Base-by-base conservation (phyloP, 306 rosid genomes). In the Sophora flavescens region DNA sequence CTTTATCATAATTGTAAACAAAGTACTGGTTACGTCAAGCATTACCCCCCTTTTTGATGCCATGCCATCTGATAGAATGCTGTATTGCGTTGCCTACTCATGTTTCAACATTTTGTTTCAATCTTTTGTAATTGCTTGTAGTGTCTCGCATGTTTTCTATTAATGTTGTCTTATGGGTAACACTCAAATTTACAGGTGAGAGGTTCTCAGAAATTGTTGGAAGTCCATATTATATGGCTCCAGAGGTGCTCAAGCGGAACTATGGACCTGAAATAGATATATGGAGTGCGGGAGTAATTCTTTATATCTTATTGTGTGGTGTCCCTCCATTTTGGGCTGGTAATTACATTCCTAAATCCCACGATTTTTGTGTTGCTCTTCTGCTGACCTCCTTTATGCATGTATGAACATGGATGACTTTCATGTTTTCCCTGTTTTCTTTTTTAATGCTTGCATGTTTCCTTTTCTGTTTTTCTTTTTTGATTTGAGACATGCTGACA, bases 261-360 rank as follows among this genome's bases (percentile, higher is more conserved):
- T 90, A 90, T 12, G 96, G 96, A 70, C 96, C 91, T 8, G 96
- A 90, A 86, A 90, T 90, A 63, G 96, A 90, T 72, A 90, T 90
- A 83, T 90, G 96, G 96, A 90, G 96, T 75, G 93, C 96, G 33
- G 96, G 96, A 78, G 96, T 90, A 71, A 88, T 90, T 54, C 92
- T 90, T n/a, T 90, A 88, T 77, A 90, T 90, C 59, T 87, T 90
- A 78, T 66, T 90, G 79, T 89, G 97, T 68, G 95, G 95, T 28
- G 91, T 91, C 84, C 97, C 93, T 22, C 96, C 96, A 3, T 90
- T 90, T 81, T 90, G 96, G 96, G 93, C 96, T 6, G 96, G 96
- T 90, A 86, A 85, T 22, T 80, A 57, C 68, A 72, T 62, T 26
- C 50, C 51, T 13, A 22, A 56, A 10, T 44, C n/a, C 54, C 45